Percentiles rank a stretch among this genome's conserved stretches.
phyloP scores from a whole-genome alignment of 2,329 filamentous ascomycete genomes.

The Fusarium denticulatum region DNA sequence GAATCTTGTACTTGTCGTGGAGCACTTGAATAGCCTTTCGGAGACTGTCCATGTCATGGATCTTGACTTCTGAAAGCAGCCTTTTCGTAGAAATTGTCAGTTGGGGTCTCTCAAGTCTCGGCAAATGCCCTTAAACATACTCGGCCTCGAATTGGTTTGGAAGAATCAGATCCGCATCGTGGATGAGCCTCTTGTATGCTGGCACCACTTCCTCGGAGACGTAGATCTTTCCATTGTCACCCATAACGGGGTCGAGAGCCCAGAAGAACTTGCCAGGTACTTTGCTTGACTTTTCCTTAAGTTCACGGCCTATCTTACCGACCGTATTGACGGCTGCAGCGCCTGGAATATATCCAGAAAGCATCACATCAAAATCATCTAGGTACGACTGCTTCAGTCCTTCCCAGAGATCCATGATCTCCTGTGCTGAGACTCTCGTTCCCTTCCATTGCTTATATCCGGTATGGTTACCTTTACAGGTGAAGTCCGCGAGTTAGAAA shows the following conservation, averaged over 20 bases:
- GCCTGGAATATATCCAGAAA: constrained; percentile 93
- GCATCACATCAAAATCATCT: constrained; percentile 90
- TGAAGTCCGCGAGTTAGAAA: constrained; percentile 9
- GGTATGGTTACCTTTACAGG: constrained; percentile 85
- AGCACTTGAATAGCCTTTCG: constrained; percentile 78
- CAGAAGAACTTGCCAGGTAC: constrained; percentile 88
- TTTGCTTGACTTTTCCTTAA: constrained; percentile 71
- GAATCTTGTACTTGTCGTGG: constrained; percentile 79
- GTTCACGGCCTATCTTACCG: constrained; percentile 82
- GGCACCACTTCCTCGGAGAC: constrained; percentile 92
- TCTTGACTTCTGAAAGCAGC: constrained; percentile 84
- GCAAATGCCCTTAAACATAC: constrained; percentile 60
- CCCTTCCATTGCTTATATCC: constrained; percentile 91
- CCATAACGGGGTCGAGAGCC: constrained; percentile 98
- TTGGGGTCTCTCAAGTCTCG: background rate
- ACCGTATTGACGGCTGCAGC: constrained; percentile 86
- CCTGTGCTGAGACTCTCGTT: constrained; percentile 79
- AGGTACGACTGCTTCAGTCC: constrained; percentile 86
- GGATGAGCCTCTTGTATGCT: constrained; percentile 83
- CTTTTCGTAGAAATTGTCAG: constrained; percentile 55
- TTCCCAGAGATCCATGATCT: constrained; percentile 85
- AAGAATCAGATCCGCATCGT: constrained; percentile 87
- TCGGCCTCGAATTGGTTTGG: constrained; percentile 99
- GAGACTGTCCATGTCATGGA: constrained; percentile 78
- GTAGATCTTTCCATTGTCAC: constrained; percentile 91